phyloP scores from a whole-genome alignment of 768 basidiomycete genomes.

The Inosperma sp. region DNA sequence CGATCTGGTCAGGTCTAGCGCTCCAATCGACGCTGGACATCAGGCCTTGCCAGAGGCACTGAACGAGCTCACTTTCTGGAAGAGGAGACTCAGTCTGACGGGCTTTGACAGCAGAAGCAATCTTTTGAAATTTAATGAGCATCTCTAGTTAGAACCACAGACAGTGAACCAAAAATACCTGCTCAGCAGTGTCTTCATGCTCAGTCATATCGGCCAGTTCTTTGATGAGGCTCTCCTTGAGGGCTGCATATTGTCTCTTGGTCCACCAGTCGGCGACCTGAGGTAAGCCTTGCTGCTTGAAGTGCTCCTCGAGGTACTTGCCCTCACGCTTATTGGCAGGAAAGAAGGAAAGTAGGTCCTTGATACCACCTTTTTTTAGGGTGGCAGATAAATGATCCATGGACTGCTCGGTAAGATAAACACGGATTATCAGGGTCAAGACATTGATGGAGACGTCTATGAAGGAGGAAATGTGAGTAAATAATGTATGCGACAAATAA shows the following conservation, averaged over 20 bases:
- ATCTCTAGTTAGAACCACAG: conserved; percentile 7
- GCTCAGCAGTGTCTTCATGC: conserved; percentile 61
- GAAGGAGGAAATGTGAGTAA: conserved; percentile 4
- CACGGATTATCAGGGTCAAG: conserved; percentile 73
- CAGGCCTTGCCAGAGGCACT: conserved; percentile 90
- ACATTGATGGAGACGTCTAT: conserved; percentile 75
- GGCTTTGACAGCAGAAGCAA: conserved; percentile 66
- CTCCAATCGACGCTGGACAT: conserved; percentile 87
- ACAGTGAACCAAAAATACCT: conserved; percentile 42
- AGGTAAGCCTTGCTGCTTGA: conserved; percentile 72
- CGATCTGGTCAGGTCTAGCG: conserved; percentile 88
- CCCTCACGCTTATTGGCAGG: conserved; percentile 75
- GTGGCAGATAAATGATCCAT: conserved; percentile 84
- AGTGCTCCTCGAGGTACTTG: conserved; percentile 76
- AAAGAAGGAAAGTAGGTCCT: conserved; percentile 84
- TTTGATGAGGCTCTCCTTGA: conserved; percentile 71
- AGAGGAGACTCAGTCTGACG: conserved; percentile 78
- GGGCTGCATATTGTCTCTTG: conserved; percentile 79
- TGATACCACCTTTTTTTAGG: conserved; percentile 82
- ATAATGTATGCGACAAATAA: too few relatives aligned
- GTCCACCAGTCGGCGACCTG: conserved; percentile 92
- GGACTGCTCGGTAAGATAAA: conserved; percentile 75
- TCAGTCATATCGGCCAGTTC: conserved; percentile 68
- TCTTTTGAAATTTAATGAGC: conserved; percentile 43
- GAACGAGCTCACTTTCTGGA: conserved; percentile 77